These are phyloP conservation scores for Penicillium digitatum DNA, from an alignment of 2,329 filamentous ascomycete species.

Conservation along the genomic window DNA sequence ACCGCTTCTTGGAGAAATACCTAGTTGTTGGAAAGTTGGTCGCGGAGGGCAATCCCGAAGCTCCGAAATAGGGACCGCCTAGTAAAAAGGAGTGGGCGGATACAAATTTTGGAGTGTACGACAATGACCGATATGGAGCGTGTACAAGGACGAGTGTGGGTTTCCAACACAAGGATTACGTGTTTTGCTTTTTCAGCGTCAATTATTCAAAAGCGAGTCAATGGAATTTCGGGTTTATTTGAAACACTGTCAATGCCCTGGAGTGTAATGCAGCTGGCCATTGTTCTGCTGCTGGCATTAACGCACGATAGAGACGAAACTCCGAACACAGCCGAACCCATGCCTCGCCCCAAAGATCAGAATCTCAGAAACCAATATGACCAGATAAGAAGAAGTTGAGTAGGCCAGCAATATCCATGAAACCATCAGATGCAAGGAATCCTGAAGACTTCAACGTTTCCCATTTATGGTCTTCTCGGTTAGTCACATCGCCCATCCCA, in stretches of 20 bases:
- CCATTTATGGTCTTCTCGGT: background rate
- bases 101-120: background rate
- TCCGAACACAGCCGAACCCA: no score
- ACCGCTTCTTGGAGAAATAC: conserved; percentile 90
- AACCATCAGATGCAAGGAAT: background rate
- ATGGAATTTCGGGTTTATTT: background rate
- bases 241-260: background rate
- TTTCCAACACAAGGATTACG: background rate
- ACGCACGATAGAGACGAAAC: background rate
- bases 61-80: conserved; percentile 24
- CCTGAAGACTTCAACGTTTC: background rate
- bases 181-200: background rate
- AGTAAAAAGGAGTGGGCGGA: background rate
- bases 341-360: no score
- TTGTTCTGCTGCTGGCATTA: background rate
- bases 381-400: background rate
- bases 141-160: background rate
- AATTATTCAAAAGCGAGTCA: background rate
- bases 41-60: conserved; percentile 52
- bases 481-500: background rate
- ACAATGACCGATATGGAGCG: background rate
- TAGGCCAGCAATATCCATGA: background rate
- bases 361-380: no score
- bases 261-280: background rate
- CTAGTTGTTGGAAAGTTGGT: conserved; percentile 87